Evolutionary conservation across 2,329 filamentous ascomycete genomes (phyloP).

Genomic region (Tolypocladium endophyticum): DNA sequence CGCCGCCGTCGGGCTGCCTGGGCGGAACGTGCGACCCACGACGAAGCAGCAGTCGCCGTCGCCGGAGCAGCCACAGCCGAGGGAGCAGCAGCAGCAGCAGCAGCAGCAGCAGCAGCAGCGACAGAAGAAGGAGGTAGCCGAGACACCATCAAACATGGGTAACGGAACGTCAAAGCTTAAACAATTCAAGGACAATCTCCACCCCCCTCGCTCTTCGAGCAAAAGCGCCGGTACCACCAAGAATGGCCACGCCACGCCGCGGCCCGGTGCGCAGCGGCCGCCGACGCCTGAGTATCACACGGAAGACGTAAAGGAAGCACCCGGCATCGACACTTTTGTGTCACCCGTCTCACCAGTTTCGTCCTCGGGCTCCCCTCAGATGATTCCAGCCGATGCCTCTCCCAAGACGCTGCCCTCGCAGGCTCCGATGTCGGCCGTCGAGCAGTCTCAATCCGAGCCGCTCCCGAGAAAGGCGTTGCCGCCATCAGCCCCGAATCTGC

Average conservation of each 20-base stretch:
- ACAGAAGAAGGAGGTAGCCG: constrained; percentile 1
- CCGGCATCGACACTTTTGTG: constrained; percentile 22
- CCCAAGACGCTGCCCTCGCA: constrained; percentile 6
- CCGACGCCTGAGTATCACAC: constrained; percentile 40
- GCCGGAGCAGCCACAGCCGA: neutral
- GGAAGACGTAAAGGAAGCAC: constrained; percentile 26
- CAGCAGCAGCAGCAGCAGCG: constrained; percentile 1
- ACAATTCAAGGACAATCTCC: constrained; percentile 14
- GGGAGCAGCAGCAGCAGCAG: constrained; percentile 1
- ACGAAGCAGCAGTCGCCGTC: constrained; percentile 4
- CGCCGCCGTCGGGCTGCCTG: constrained; percentile 13
- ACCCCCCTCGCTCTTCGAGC: neutral
- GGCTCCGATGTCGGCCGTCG: constrained; percentile 5
- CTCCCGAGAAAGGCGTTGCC: constrained; percentile 17
- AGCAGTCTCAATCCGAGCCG: constrained; percentile 8
- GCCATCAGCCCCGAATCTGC: constrained; percentile 9
- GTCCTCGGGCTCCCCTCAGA: constrained; percentile 26
- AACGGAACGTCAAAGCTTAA: constrained; percentile 19
- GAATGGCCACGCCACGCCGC: neutral
- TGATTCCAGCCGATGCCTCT: constrained; percentile 6
- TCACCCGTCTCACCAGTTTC: constrained; percentile 35
- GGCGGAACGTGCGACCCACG: constrained; percentile 15
- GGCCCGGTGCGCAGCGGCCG: constrained; percentile 22
- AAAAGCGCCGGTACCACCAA: neutral
- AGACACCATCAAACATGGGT: constrained; percentile 19